A percentile compares a stretch with the other conserved stretches of the same genome.
phyloP scores from a whole-genome alignment of 257 asterid genomes.

The Solanum paucissectum region DNA sequence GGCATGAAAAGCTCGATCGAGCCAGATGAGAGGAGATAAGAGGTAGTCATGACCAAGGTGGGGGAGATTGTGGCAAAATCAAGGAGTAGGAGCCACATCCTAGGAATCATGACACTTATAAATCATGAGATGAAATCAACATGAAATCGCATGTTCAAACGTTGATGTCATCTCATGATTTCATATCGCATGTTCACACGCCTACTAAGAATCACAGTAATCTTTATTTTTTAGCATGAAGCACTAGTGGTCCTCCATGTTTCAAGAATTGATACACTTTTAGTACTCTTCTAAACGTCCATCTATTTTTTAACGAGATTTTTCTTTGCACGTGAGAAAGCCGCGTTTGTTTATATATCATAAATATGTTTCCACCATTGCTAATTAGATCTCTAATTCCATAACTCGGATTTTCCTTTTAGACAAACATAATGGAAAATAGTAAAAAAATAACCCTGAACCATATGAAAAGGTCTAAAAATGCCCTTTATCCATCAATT shows the following conservation, averaged over 20 bases:
- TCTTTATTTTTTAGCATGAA: too few species aligned
- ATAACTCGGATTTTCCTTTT: fast-evolving
- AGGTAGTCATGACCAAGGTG: neutral
- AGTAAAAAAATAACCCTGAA: neutral
- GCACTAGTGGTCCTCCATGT: neutral
- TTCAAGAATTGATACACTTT: too few species aligned
- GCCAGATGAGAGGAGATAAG: neutral
- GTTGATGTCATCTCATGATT: neutral
- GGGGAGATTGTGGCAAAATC: neutral
- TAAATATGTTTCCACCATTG: neutral
- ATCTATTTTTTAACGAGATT: too few species aligned
- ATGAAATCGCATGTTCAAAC: too few species aligned
- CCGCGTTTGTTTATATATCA: too few species aligned
- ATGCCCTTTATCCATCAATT: neutral
- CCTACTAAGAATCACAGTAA: neutral
- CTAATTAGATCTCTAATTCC: neutral
- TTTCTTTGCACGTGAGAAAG: neutral
- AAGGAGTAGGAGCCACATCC: neutral
- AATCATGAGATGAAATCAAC: neutral
- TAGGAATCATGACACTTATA: neutral
- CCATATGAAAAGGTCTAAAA: neutral
- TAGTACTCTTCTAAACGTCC: neutral
- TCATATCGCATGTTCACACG: neutral
- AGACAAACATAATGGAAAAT: neutral
- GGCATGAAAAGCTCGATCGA: neutral